Conservation (phyloP, 352 stramenopile genomes). For the Globisporangium cylindrosporum region DNA sequence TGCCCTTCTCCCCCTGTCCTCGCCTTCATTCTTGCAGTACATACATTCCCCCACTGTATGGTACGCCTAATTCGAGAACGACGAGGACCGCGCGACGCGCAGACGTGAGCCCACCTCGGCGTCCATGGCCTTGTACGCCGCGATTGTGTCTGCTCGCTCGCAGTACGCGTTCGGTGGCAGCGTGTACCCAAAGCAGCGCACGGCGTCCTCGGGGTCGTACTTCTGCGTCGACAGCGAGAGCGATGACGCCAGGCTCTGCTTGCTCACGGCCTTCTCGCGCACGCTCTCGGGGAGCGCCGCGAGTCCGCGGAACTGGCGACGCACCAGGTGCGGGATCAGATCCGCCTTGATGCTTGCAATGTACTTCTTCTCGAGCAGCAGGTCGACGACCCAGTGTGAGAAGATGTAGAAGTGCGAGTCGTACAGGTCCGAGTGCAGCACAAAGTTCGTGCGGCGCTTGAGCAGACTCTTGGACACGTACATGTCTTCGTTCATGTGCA, state of each 20-base stretch:
- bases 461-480: constrained; percentile 75
- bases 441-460: constrained; percentile 67
- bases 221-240: constrained; percentile 55
- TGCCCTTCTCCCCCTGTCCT: background rate
- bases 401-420: constrained; percentile 87
- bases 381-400: constrained; percentile 76
- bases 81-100: constrained; percentile 56
- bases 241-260: constrained; percentile 56
- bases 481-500: constrained; percentile 83
- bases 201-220: constrained; percentile 59
- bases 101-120: constrained; percentile 67
- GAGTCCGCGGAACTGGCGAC: constrained; percentile 70
- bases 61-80: constrained; percentile 31
- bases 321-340: constrained; percentile 72
- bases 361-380: constrained; percentile 81
- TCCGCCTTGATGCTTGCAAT: constrained; percentile 84
- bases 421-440: constrained; percentile 78
- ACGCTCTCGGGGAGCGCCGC: constrained; percentile 54
- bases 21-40: background rate
- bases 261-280: constrained; percentile 48
- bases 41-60: background rate
- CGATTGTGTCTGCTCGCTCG: constrained; percentile 73
- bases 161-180: constrained; percentile 73
- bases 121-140: constrained; percentile 73
- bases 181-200: constrained; percentile 75